Base-by-base conservation (phyloP, 164 flowering plant species). In the Umbilicus rupestris region DNA sequence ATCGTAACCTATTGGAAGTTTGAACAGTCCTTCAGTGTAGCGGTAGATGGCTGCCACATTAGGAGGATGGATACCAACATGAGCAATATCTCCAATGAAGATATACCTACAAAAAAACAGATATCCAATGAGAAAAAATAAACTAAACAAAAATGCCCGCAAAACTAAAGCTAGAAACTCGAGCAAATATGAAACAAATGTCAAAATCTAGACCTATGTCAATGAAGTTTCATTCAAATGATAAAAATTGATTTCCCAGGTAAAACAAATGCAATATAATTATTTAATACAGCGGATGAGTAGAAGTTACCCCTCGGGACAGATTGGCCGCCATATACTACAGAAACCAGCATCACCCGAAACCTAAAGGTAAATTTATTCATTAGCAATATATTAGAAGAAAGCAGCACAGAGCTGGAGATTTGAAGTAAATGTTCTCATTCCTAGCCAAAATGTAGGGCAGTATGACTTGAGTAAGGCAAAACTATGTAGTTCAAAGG, bases 281-380 rank as follows among this genome's bases (percentile, higher is more conserved):
- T n/a, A n/a, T n/a, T n/a, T n/a, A n/a, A 55, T 46, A 29, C 39
- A 16, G 50, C 8, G 39, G 60, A 41, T 20, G 52, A 52, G 33
- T 19, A 33, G 14, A n/a, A 37, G 52, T 87, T 89, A 94, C 99
- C 99, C 99, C 19, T 88, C 89, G 19, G 96, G 96, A 81, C 92
- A 89, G 64, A 81, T 72, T 45, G 99, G 92, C 70, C 97, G 84
- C 99, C 99, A 95, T 67, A 95, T 88, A 78, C 89, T 87, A 70
- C 94, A 89, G 26, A 82, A 55, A 68, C 73, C 81, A 47, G 72
- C 77, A 62, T 78, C 84, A 55, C 84, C 87, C 52, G 49, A 44
- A 62, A 62, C 89, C 97, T 94, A 62, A 30, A 68, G 66, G 35
- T 19, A 8, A 52, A 57, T 14, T 28, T 15, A 26, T 55, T 29